phyloP scores from a whole-genome alignment of 768 basidiomycete species.

The Pleurotus djamor region DNA sequence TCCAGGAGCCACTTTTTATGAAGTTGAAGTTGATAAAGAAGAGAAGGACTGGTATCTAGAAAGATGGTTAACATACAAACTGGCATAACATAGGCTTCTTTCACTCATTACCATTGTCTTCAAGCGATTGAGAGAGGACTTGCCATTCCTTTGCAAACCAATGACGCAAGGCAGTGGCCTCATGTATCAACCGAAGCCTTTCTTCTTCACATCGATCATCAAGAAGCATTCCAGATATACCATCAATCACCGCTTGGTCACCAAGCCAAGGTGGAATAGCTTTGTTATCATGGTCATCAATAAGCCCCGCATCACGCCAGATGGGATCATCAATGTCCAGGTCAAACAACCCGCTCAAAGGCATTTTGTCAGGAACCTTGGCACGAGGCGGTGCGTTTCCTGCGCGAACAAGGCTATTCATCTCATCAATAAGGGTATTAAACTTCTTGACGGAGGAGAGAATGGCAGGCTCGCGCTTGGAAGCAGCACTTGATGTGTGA shows the following conservation, averaged over 20 bases:
- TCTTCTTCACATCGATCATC: constrained; percentile 24
- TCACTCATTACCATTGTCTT: neutral
- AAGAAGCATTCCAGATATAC: constrained; percentile 26
- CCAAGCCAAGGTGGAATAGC: constrained; percentile 22
- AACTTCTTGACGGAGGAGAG: constrained; percentile 17
- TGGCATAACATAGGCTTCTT: no score
- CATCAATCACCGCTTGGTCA: constrained; percentile 18
- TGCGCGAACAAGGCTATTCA: constrained; percentile 15
- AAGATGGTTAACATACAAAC: no score
- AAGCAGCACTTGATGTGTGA: constrained; percentile 22
- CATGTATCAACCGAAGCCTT: neutral
- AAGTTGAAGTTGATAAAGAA: neutral
- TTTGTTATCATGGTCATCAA: constrained; percentile 10
- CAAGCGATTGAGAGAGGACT: neutral
- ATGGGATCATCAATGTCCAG: constrained; percentile 34
- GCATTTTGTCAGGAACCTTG: constrained; percentile 18
- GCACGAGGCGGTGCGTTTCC: constrained; percentile 20
- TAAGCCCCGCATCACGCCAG: constrained; percentile 27
- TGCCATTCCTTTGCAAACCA: neutral
- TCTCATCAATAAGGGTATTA: constrained; percentile 22
- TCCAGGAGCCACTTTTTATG: neutral
- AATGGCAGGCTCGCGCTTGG: constrained; percentile 23
- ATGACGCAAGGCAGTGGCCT: neutral
- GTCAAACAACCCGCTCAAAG: constrained; percentile 17
- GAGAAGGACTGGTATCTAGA: no score